Evolutionary conservation across 192 early-diverging fungal species (phyloP), one percentile per base, ranked within the genome.

Genomic region (Podila epigama): DNA sequence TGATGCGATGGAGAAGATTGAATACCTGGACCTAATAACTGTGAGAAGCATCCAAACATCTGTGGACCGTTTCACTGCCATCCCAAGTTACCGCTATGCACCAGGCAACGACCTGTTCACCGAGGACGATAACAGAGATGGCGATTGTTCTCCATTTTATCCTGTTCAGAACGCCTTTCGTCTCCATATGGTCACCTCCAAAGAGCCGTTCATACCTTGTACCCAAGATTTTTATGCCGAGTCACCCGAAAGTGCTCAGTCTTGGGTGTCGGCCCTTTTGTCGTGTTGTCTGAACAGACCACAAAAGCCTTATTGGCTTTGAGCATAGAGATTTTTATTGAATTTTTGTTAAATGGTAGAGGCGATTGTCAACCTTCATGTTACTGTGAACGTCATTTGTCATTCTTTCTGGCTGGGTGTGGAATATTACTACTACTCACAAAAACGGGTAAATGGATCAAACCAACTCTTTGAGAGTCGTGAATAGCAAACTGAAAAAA

Each of bases 101-200:
- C 22, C 15, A 1, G 56, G 55, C 0, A 0, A 36, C 12, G 58
- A 52, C 20, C 3, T 57, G 16, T 8, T 31, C 39, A 3, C 40
- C 39, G 65, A 48, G 0, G 32, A 11, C 4, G 29, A 12, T 16
- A 28, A 41, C 32, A 3, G 10, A 20, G 35, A 4, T 1, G 29
- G 18, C 27, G 63, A 73, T 15, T 15, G 51, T 10, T 44, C 32
- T 12, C 34, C 66, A 11, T 59, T 64, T 9, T 71, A 52, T 25
- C 54, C 69, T 20, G 48, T 64, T 28, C 34, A 51, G 18, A 57
- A 60, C 48, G 55, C 62, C 29, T 73, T 73, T 28, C 57, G 70
- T 25, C 35, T 59, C 10, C 31, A 41, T 3, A 40, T 59, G 37
- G n/a, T n/a, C n/a, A n/a, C n/a, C n/a, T n/a, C n/a, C n/a, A n/a